A percentile compares a stretch with the other conserved stretches of the same genome.
These are phyloP conservation scores for Zygotorulaspora florentina DNA, from an alignment of 805 yeast genomes.

Conservation along the genomic window DNA sequence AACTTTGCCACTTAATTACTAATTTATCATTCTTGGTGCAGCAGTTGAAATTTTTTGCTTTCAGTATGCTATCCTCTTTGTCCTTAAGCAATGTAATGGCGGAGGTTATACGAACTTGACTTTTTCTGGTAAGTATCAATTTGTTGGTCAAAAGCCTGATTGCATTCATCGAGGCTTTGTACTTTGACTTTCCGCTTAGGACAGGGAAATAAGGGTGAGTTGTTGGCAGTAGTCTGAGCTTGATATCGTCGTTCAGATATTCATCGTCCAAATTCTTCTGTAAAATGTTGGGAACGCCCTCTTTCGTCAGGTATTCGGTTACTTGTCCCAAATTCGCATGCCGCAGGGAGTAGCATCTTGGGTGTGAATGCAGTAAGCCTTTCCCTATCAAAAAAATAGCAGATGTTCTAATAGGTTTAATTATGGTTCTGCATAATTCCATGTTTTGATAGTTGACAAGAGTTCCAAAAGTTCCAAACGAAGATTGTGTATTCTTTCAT, in stretches of 20 bases:
- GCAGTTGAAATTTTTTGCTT: slow-evolving; percentile 12
- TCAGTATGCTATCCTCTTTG: slow-evolving; percentile 13
- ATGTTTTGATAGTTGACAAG: no score
- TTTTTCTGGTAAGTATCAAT: slow-evolving; percentile 50
- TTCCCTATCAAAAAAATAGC: not conserved
- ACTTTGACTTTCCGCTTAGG: slow-evolving; percentile 52
- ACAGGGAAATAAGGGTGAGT: slow-evolving; percentile 52
- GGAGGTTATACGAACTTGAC: slow-evolving; percentile 46
- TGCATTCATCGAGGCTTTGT: slow-evolving; percentile 54
- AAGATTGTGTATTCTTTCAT: no score
- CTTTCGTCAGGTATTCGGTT: slow-evolving; percentile 43
- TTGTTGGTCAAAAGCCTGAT: slow-evolving; percentile 51
- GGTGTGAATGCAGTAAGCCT: not conserved
- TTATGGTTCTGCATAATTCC: no score
- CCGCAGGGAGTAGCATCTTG: slow-evolving; percentile 9
- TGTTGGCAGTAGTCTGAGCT: slow-evolving; percentile 54
- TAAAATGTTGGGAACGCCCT: slow-evolving; percentile 50
- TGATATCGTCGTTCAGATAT: slow-evolving; percentile 43
- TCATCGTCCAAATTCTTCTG: slow-evolving; percentile 42
- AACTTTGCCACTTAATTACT: slow-evolving; percentile 29
- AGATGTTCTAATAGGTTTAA: not conserved
- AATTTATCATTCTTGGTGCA: slow-evolving; percentile 24
- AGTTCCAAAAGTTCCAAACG: no score
- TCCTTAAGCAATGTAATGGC: slow-evolving; percentile 33
- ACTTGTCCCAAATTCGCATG: slow-evolving; percentile 48